These are phyloP conservation scores for Podaxis sp. DNA, from an alignment of 768 basidiomycete genomes.

Conservation along the genomic window DNA sequence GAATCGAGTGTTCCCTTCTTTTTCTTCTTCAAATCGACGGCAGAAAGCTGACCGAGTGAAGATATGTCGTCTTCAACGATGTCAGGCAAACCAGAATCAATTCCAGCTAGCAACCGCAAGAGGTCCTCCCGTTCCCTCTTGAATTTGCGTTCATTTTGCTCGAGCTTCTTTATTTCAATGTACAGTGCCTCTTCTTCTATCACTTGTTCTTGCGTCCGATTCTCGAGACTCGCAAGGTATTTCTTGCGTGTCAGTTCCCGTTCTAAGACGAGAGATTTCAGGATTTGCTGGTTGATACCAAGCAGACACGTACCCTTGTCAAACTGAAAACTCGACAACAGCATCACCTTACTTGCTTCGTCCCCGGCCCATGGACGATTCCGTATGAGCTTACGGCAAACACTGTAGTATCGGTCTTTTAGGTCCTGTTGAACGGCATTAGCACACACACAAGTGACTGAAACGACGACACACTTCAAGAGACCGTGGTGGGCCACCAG, in stretches of 20 bases:
- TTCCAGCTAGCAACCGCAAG: conserved; percentile 75
- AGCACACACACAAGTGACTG: background rate
- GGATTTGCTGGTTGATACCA: too few species aligned
- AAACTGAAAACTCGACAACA: conserved; percentile 73
- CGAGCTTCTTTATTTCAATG: conserved; percentile 90
- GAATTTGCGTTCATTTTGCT: conserved; percentile 87
- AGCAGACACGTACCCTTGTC: conserved; percentile 66
- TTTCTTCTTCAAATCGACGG: conserved; percentile 56
- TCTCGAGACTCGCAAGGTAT: conserved; percentile 83
- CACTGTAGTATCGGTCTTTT: conserved; percentile 91
- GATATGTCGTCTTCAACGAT: conserved; percentile 65
- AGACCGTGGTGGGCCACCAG: conserved; percentile 45
- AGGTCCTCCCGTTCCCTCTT: conserved; percentile 87
- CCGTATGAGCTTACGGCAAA: conserved; percentile 83
- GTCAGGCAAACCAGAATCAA: conserved; percentile 82
- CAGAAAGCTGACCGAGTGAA: conserved; percentile 38
- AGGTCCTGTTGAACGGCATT: conserved; percentile 56
- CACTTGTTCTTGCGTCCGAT: conserved; percentile 83
- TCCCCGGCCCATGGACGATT: conserved; percentile 85
- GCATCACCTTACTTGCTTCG: conserved; percentile 59
- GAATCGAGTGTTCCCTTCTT: conserved; percentile 39
- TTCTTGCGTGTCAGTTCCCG: conserved; percentile 86
- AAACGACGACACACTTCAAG: conserved; percentile 55
- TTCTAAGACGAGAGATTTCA: conserved; percentile 36
- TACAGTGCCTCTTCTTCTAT: conserved; percentile 95